Evolutionary conservation across 352 stramenopile species (phyloP).

Genomic region (Albugo candida): DNA sequence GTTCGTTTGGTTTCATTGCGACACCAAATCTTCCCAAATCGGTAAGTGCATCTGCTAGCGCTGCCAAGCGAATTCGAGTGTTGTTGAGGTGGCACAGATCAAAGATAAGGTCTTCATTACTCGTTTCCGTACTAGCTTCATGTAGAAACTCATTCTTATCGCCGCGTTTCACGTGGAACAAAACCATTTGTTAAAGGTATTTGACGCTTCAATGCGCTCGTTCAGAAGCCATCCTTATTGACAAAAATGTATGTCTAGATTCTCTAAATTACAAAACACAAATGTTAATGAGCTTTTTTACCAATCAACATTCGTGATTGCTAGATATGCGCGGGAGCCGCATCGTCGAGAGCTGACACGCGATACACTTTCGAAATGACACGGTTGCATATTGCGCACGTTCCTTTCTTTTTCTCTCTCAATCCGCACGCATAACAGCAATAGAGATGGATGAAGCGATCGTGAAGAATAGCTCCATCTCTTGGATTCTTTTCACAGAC

Average conservation of each 20-base stretch:
- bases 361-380: no score
- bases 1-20: slow-evolving; percentile 64
- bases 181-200: slow-evolving; percentile 33
- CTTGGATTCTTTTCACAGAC: slow-evolving; percentile 36
- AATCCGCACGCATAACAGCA: slow-evolving; percentile 45
- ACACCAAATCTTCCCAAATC: slow-evolving; percentile 66
- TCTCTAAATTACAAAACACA: no score
- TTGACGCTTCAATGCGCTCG: no score
- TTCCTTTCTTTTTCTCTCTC: no score
- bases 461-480: slow-evolving; percentile 46
- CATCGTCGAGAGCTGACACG: no score
- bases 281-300: no score
- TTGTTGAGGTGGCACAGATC: slow-evolving; percentile 76
- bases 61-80: slow-evolving; percentile 36
- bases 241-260: no score
- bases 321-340: no score
- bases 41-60: slow-evolving; percentile 57
- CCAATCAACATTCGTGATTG: no score
- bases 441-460: slow-evolving; percentile 67
- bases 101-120: slow-evolving; percentile 72
- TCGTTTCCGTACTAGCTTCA: slow-evolving; percentile 49
- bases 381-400: no score
- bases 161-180: slow-evolving; percentile 75
- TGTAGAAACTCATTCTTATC: slow-evolving; percentile 84
- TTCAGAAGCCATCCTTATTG: no score